Evolutionary conservation across 352 stramenopile genomes (phyloP), one percentile per base, ranked within the genome.

Genomic region (Phytophthora europaea): DNA sequence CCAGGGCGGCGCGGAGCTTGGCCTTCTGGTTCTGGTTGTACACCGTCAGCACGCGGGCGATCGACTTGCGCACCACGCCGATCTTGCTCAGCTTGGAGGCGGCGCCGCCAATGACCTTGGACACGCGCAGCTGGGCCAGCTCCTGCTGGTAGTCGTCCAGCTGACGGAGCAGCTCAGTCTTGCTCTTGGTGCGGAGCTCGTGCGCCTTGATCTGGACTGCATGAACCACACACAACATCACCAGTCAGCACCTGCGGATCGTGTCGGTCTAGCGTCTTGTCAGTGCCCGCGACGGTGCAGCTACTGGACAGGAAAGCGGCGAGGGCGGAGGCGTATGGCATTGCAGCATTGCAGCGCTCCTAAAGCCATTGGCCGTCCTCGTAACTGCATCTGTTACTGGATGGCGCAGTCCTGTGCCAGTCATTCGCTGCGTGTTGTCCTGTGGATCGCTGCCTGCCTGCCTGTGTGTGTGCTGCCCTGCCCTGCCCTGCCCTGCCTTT

Each of bases 81-180:
- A 99, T 99, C 92, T 99, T 99, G 82, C 97, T 95, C 70, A 99
- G 97, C 94, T 99, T 99, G 52, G 97, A 99, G 62, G 98, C 97
- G 38, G 98, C 98, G 63, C 98, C 98, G 70, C 98, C 98, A 52
- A 99, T 99, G 53, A 99, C 98, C 93, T 99, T 99, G 75, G 98
- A 97, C 60, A 99, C 98, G 78, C 98, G 96, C 71, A 99, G 95
- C 86, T 94, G 91, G 50, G 96, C 90, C 63, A 99, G 91, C 85
- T 99, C 97, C 87, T 99, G 97, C 83, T 99, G 98, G 76, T 99
- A 95, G 77, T 99, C 98, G 85, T 98, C 93, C 70, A 99, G 94
- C 79, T 98, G 94, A 78, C 96, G 98, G 67, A 99, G 93, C 54
- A 99, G 95, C 76, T 99, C 98, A 74, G 97, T 94, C 94, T 99